phyloP scores from a whole-genome alignment of 2,329 filamentous ascomycete species.

The Didymella glomerata region DNA sequence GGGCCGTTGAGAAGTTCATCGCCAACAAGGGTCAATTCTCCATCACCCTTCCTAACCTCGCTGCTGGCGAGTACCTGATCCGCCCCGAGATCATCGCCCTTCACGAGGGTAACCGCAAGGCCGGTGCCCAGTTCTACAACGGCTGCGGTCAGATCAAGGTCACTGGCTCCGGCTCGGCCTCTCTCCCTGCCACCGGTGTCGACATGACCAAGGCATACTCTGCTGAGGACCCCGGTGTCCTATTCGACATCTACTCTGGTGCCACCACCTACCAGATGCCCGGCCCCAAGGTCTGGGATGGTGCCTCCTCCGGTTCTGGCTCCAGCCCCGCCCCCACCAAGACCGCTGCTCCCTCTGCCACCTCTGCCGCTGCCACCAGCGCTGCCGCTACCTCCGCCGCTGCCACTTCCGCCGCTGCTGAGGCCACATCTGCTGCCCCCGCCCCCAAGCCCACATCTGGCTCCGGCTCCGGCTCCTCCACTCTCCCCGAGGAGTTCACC shows the following conservation, averaged over 20 bases:
- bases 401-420: constrained; percentile 21
- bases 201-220: constrained; percentile 58
- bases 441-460: constrained; percentile 19
- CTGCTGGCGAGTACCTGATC: constrained; percentile 53
- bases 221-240: constrained; percentile 51
- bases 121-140: constrained; percentile 56
- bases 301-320: constrained; percentile 29
- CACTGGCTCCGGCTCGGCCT: constrained; percentile 37
- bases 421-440: constrained; percentile 17
- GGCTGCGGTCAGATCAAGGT: constrained; percentile 54
- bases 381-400: constrained; percentile 20
- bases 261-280: constrained; percentile 50
- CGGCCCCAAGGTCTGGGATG: constrained; percentile 50
- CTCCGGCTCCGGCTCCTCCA: constrained; percentile 27
- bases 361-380: constrained; percentile 16
- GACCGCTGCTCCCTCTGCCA: constrained; percentile 20
- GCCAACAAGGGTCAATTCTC: constrained; percentile 51
- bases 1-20: constrained; percentile 54
- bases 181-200: constrained; percentile 48
- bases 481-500: constrained; percentile 43
- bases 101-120: constrained; percentile 47
- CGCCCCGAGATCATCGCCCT: constrained; percentile 56
- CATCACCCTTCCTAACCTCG: constrained; percentile 51
- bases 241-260: constrained; percentile 52
- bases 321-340: constrained; percentile 24